phyloP scores from a whole-genome alignment of 129 eudicot genomes.

The Pulicaria dysenterica region DNA sequence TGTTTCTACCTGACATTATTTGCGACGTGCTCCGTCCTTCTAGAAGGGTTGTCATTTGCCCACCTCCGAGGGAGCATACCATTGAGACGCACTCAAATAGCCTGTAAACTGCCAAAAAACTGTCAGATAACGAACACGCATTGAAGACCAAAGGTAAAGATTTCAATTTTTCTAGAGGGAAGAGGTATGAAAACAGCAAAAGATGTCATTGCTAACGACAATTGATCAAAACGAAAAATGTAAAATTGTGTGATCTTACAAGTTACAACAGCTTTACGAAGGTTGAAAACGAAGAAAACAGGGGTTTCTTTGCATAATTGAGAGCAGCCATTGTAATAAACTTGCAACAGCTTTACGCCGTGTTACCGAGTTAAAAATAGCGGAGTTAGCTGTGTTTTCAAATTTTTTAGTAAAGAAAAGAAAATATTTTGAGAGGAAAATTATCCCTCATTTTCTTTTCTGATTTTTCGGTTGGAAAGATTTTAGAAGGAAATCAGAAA shows the following conservation, averaged over 20 bases:
- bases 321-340: constrained; percentile 13
- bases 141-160: background rate
- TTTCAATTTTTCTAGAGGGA: background rate
- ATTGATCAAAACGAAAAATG: constrained; percentile 18
- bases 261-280: constrained; percentile 24
- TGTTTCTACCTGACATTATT: constrained; percentile 55
- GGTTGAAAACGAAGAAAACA: constrained; percentile 15
- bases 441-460: no score
- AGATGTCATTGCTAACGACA: constrained; percentile 11
- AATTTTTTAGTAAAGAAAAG: no score
- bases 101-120: constrained; percentile 29
- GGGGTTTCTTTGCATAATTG: constrained; percentile 16
- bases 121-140: constrained; percentile 20
- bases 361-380: no score
- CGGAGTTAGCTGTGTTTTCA: no score
- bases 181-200: background rate
- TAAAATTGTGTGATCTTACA: constrained; percentile 25
- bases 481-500: no score
- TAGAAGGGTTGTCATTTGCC: constrained; percentile 66
- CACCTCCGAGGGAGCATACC: constrained; percentile 65
- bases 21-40: constrained; percentile 47
- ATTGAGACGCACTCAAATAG: constrained; percentile 38
- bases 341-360: constrained; percentile 24
- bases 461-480: no score
- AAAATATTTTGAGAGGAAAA: no score